phyloP scores from a whole-genome alignment of 805 yeast species.

The Lipomyces kockii region DNA sequence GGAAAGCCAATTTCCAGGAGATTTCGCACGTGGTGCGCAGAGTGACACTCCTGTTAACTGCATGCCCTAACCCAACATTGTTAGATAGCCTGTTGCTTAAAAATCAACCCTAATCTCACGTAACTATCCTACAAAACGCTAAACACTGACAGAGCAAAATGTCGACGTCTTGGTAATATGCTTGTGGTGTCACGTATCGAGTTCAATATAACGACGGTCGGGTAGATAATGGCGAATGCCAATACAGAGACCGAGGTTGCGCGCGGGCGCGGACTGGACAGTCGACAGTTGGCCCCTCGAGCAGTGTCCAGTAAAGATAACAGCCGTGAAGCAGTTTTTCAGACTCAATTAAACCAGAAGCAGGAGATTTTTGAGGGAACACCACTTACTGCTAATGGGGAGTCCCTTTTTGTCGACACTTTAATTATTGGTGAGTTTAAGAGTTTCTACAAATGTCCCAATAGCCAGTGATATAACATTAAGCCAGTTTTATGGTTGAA shows the following conservation, averaged over 20 bases:
- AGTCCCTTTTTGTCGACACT: not conserved
- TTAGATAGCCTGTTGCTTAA: not conserved
- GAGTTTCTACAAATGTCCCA: not conserved
- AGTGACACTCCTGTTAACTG: not conserved
- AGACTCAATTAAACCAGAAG: not conserved
- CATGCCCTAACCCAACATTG: not conserved
- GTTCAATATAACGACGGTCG: not conserved
- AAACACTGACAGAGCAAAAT: not conserved
- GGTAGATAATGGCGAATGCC: not conserved
- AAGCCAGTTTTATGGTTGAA: not conserved
- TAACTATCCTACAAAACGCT: too few species aligned
- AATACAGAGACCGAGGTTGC: not conserved
- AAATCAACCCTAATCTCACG: not conserved
- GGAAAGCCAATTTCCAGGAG: not conserved
- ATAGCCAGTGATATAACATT: not conserved
- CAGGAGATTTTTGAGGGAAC: not conserved
- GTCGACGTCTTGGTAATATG: not conserved
- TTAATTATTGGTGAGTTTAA: not conserved
- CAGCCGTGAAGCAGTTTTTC: not conserved
- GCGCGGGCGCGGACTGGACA: not conserved
- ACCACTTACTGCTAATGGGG: not conserved
- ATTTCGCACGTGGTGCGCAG: not conserved
- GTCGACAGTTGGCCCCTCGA: not conserved
- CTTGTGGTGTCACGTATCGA: not conserved
- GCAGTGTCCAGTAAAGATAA: not conserved